Conservation (phyloP, 2,329 filamentous ascomycete species). For the Pseudogymnoascus sp. region DNA sequence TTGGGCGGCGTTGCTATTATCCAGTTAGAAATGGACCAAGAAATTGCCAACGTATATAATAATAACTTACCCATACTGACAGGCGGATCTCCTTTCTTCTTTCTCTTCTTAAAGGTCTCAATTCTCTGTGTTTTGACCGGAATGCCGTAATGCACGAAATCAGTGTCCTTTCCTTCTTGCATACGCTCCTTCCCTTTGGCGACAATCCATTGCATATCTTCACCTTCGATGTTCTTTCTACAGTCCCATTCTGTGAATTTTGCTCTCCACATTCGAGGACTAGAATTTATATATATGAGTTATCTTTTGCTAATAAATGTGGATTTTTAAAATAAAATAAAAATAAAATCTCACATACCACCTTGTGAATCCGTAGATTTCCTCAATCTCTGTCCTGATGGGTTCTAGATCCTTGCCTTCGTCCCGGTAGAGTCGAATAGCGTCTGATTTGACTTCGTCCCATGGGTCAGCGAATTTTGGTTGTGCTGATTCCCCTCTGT, state of each 20-base stretch:
- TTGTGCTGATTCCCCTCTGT: neutral
- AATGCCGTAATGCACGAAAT: neutral
- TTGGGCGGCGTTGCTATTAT: neutral
- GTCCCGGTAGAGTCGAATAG: neutral
- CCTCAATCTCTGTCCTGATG: neutral
- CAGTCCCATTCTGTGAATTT: neutral
- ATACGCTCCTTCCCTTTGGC: neutral
- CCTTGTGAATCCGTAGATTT: neutral
- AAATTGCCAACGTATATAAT: neutral
- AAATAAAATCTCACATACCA: no score
- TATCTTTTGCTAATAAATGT: no score
- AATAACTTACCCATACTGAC: neutral
- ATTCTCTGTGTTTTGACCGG: neutral
- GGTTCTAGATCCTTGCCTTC: neutral
- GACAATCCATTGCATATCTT: neutral
- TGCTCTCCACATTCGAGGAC: neutral
- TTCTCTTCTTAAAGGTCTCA: neutral
- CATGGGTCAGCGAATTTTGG: neutral
- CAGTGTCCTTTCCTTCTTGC: neutral
- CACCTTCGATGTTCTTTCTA: neutral
- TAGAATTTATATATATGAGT: neutral
- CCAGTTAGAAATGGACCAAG: neutral
- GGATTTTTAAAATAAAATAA: no score
- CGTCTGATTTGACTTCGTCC: neutral
- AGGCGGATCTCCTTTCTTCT: neutral